These are phyloP conservation scores for Meyerozyma carpophila DNA, from an alignment of 1,139 yeast species.

Conservation along the genomic window DNA sequence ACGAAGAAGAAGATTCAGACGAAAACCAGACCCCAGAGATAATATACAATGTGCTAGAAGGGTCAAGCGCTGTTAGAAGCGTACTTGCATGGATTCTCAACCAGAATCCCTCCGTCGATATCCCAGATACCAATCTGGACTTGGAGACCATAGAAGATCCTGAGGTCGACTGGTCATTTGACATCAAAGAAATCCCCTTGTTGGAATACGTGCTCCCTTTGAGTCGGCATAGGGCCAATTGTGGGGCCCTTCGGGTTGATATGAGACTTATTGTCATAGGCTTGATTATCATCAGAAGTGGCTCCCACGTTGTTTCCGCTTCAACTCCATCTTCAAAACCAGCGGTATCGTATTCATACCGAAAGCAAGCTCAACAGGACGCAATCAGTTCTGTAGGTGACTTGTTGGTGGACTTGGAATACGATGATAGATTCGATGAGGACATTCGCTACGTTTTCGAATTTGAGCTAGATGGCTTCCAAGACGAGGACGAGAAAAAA, in stretches of 20 bases:
- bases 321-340: slow-evolving; percentile 19
- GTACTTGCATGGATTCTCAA: slow-evolving; percentile 58
- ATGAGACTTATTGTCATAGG: slow-evolving; percentile 36
- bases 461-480: slow-evolving; percentile 41
- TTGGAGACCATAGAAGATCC: slow-evolving; percentile 12
- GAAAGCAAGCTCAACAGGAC: slow-evolving; percentile 39
- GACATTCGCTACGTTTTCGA: slow-evolving; percentile 71
- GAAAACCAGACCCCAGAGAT: slow-evolving; percentile 40
- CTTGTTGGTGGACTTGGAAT: slow-evolving; percentile 50
- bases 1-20: slow-evolving; percentile 19
- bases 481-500: slow-evolving; percentile 7
- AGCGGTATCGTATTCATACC: slow-evolving; percentile 4
- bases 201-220: slow-evolving; percentile 56
- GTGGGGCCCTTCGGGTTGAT: slow-evolving; percentile 53
- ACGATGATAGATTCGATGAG: slow-evolving; percentile 67
- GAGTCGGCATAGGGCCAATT: slow-evolving; percentile 51
- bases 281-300: slow-evolving; percentile 21
- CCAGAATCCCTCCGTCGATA: slow-evolving; percentile 24
- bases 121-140: neutral
- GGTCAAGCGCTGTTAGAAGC: slow-evolving; percentile 57
- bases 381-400: slow-evolving; percentile 48
- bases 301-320: slow-evolving; percentile 4
- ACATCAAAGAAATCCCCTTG: slow-evolving; percentile 50
- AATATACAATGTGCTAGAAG: slow-evolving; percentile 51
- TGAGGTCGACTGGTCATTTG: slow-evolving; percentile 27